phyloP scores from a whole-genome alignment of 305 asterid genomes.

The Plantago rigida region DNA sequence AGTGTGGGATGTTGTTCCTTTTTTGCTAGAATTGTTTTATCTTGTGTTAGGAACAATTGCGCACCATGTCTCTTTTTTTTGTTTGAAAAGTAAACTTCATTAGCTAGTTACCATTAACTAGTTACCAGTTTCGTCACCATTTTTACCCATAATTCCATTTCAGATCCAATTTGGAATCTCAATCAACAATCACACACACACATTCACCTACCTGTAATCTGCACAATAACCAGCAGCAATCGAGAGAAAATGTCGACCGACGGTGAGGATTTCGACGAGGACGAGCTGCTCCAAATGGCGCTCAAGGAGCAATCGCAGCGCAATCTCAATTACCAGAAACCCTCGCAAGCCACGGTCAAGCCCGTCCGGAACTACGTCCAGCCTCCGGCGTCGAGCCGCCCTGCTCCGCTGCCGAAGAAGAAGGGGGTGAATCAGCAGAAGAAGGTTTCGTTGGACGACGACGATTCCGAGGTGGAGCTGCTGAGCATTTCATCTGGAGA shows the following conservation, averaged over 20 bases:
- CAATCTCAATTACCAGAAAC: slow-evolving; percentile 65
- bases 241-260: slow-evolving; percentile 60
- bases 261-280: slow-evolving; percentile 68
- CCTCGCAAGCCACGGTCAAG: slow-evolving; percentile 45
- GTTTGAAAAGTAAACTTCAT: too few species aligned
- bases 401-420: slow-evolving; percentile 30
- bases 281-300: slow-evolving; percentile 92
- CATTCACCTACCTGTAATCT: too few species aligned
- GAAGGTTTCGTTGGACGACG: slow-evolving; percentile 51
- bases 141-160: too few species aligned
- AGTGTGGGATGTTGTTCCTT: too few species aligned
- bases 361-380: slow-evolving; percentile 86
- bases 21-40: too few species aligned
- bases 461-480: slow-evolving; percentile 95
- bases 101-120: too few species aligned
- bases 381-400: slow-evolving; percentile 25
- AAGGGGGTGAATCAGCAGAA: slow-evolving; percentile 24
- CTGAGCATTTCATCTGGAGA: slow-evolving; percentile 95
- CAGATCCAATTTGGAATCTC: too few species aligned
- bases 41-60: too few species aligned
- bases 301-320: slow-evolving; percentile 86
- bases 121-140: too few species aligned
- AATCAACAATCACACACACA: too few species aligned
- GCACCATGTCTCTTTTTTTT: too few species aligned
- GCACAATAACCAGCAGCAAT: background rate